A percentile compares a stretch with the other conserved stretches of the same genome.
phyloP scores from a whole-genome alignment of 2,329 filamentous ascomycete genomes.

The Seiridium cupressi region DNA sequence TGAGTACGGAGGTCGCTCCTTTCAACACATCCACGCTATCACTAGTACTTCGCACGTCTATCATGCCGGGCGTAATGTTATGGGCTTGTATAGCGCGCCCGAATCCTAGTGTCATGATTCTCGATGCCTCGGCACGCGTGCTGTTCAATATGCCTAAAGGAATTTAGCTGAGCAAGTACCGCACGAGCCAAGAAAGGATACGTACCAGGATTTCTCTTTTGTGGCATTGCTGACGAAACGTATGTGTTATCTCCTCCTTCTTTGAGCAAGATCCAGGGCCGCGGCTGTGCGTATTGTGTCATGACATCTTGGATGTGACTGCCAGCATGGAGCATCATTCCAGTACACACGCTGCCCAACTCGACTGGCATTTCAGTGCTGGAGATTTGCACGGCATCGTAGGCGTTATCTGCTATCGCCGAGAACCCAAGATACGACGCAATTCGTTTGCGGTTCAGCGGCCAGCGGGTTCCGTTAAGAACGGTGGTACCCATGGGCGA shows the following conservation, averaged over 20 bases:
- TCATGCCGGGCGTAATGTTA: conserved; percentile 7
- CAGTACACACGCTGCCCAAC: background rate
- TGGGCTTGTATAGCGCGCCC: conserved; percentile 3
- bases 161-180: background rate
- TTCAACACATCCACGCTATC: conserved; percentile 1
- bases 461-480: conserved; percentile 4
- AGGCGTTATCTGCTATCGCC: conserved; percentile 2
- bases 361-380: conserved; percentile 6
- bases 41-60: conserved; percentile 2
- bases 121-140: conserved; percentile 5
- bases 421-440: conserved; percentile 1
- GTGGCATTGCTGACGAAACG: conserved; percentile 4
- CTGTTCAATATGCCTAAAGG: background rate
- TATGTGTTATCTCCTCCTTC: conserved; percentile 4
- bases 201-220: conserved; percentile 6
- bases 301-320: conserved; percentile 1
- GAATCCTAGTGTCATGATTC: background rate
- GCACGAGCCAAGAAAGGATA: background rate
- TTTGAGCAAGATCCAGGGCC: conserved; percentile 3
- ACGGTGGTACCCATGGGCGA: conserved; percentile 4
- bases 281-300: conserved; percentile 1
- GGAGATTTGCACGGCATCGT: conserved; percentile 6
- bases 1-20: background rate
- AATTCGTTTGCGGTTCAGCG: conserved; percentile 1
- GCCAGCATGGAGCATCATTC: conserved; percentile 5